A percentile compares a stretch with the other conserved stretches of the same genome.
Evolutionary conservation across 345 rosid species (phyloP).

Genomic region (Syzygium oleosum): DNA sequence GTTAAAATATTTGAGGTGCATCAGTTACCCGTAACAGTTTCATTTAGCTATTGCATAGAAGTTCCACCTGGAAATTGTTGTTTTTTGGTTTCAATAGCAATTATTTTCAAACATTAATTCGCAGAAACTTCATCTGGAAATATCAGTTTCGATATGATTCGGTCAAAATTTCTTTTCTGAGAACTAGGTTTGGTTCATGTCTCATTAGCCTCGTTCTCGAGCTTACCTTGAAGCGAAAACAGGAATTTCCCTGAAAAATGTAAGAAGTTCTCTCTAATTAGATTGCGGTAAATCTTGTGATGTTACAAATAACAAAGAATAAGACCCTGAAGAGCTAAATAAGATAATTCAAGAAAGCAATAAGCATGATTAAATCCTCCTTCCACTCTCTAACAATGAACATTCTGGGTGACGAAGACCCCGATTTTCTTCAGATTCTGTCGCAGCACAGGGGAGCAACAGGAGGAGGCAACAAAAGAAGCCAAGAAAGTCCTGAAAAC

Average conservation of each 20-base stretch:
- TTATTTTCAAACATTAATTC: not conserved
- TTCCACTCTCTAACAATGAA: not conserved
- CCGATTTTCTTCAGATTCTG: not conserved
- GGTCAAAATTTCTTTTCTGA: not conserved
- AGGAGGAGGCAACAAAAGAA: slow-evolving; percentile 9
- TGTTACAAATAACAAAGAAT: not conserved
- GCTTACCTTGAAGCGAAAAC: not conserved
- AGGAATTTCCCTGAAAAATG: not conserved
- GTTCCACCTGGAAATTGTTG: not conserved
- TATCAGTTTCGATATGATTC: not conserved
- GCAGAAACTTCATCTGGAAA: not conserved
- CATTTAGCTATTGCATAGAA: not conserved
- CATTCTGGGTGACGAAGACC: not conserved
- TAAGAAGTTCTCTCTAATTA: not conserved
- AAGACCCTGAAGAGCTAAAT: not conserved
- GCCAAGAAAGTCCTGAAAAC: not conserved
- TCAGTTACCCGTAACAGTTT: not conserved
- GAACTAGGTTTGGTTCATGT: not conserved
- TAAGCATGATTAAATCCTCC: not conserved
- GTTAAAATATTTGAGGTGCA: not conserved
- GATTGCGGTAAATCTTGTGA: not conserved
- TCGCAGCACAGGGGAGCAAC: not conserved
- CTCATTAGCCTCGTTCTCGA: not conserved
- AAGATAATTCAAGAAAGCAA: not conserved
- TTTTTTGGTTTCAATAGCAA: not conserved